Evolutionary conservation across 129 eudicot genomes (phyloP), one percentile per base, ranked within the genome.

Genomic region (Saposhnikovia divaricata): DNA sequence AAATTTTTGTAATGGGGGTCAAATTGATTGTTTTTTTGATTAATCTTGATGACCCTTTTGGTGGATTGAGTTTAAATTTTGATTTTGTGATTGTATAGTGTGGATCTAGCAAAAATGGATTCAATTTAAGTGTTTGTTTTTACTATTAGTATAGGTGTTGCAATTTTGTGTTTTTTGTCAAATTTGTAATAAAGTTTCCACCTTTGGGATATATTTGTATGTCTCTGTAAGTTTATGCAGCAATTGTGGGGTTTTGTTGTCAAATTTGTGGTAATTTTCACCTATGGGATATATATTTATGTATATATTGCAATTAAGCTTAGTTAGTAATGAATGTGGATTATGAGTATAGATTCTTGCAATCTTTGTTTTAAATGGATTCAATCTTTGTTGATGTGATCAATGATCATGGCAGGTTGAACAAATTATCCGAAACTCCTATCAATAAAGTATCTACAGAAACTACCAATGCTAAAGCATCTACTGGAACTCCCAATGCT

Each of bases 361-460:
- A 43, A 63, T 39, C 28, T 37, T 37, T 76, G 23, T 65, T 51
- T 73, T 74, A 48, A 76, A 68, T 77, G 51, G 42, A 78, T 68
- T 28, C 45, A 31, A 15, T 53, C 48, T 75, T 12, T 80, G 28
- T 50, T 25, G 14, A 47, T 80, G 74, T 65, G 9, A 47, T 78
- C 76, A 74, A 70, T 65, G 9, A 47, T 78, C 76, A 74, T 15
- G 28, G 3, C 45, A 75, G 78, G 34, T 23, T 46, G 57, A 75
- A 25, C 43, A 83, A 82, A 70, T 68, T 66, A 59, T 82, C 89
- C 48, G 92, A 86, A 51, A 83, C 82, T 81, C 92, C 92, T 21
- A 83, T 79, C 76, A 81, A 75, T 55, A 89, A 89, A 85, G 83
- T 87, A 72, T 79, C 63, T 8, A 12, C 27, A 27, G 74, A 9